Conservation (phyloP, 805 yeast genomes). For the Isabelozyma rhagii region DNA sequence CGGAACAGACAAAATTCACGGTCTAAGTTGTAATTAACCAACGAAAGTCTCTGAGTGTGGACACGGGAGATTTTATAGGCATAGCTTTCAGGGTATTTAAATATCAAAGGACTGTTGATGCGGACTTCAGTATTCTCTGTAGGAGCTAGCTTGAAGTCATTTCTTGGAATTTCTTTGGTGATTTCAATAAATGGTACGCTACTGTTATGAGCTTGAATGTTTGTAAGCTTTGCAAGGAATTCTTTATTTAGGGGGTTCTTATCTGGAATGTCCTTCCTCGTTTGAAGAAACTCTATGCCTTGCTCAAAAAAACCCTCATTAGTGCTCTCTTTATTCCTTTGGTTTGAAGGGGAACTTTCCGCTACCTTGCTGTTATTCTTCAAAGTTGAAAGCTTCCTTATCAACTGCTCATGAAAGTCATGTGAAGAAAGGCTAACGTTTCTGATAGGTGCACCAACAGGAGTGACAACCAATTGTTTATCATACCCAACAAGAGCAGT, state of each 20-base stretch:
- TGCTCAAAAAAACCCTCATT: too few relatives aligned
- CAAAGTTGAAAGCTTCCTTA: too few relatives aligned
- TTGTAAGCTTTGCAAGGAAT: too few relatives aligned
- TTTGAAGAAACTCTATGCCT: not conserved
- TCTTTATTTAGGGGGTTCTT: not conserved
- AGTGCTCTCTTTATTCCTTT: too few relatives aligned
- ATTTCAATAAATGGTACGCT: too few relatives aligned
- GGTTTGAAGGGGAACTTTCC: too few relatives aligned
- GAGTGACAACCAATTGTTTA: too few relatives aligned
- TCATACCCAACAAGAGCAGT: too few relatives aligned
- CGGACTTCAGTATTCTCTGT: not conserved
- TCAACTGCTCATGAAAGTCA: too few relatives aligned
- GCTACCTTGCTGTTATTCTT: too few relatives aligned
- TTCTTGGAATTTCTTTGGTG: not conserved
- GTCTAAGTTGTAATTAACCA: not conserved
- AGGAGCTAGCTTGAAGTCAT: not conserved
- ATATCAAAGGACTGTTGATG: not conserved
- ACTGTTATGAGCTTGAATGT: not conserved
- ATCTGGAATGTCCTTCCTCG: not conserved
- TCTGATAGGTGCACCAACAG: too few relatives aligned
- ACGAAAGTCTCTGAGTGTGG: not conserved
- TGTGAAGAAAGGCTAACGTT: too few relatives aligned
- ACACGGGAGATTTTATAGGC: not conserved
- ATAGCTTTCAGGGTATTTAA: not conserved
- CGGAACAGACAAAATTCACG: not conserved